Evolutionary conservation across 805 yeast species (phyloP).

Genomic region (Saccharomyces mikatae): DNA sequence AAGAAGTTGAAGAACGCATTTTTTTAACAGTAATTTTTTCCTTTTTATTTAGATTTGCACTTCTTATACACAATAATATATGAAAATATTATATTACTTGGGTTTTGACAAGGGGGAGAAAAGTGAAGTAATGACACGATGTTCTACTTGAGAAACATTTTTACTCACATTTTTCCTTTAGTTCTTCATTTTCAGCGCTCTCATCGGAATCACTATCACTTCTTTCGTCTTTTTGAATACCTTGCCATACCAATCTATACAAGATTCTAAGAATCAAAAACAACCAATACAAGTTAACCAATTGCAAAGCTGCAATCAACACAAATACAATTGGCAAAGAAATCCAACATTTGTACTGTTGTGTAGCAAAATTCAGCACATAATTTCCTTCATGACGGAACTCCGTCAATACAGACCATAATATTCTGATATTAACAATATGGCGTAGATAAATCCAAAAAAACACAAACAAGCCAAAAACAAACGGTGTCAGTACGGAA

Average conservation of each 20-base stretch:
- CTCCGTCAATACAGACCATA: slow-evolving; percentile 81
- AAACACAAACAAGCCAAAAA: slow-evolving; percentile 57
- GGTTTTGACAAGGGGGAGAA: background rate
- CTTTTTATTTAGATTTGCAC: background rate
- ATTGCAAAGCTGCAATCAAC: slow-evolving; percentile 70
- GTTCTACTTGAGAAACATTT: background rate
- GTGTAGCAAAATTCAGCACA: slow-evolving; percentile 73
- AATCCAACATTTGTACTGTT: slow-evolving; percentile 94
- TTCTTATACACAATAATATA: background rate
- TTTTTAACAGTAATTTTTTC: background rate
- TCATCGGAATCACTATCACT: slow-evolving; percentile 72
- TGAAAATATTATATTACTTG: background rate
- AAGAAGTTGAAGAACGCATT: background rate
- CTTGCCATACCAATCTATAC: slow-evolving; percentile 53
- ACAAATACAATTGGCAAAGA: slow-evolving; percentile 83
- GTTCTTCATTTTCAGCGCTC: slow-evolving; percentile 31
- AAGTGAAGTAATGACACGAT: background rate
- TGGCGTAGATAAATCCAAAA: slow-evolving; percentile 90
- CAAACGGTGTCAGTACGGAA: slow-evolving; percentile 51
- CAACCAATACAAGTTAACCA: slow-evolving; percentile 85
- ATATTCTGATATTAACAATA: slow-evolving; percentile 66
- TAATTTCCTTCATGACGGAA: slow-evolving; percentile 79
- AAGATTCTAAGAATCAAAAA: slow-evolving; percentile 71
- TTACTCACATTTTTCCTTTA: slow-evolving; percentile 10
- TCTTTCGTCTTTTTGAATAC: slow-evolving; percentile 70